These are phyloP conservation scores for Eucalyptus rudis DNA, from an alignment of 345 rosid species.

Conservation along the genomic window DNA sequence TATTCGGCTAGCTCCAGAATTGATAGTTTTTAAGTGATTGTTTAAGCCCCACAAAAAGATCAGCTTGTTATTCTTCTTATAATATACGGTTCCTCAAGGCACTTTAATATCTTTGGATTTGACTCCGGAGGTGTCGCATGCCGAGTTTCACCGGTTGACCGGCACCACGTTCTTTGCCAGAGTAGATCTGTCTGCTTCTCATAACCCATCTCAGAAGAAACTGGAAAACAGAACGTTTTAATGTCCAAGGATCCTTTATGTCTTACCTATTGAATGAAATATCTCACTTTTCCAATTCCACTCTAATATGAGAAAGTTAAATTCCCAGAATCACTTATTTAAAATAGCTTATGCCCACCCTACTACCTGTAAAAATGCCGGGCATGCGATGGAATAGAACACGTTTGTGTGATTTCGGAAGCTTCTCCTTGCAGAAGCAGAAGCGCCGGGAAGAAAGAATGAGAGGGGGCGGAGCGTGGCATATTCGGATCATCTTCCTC, in stretches of 20 bases:
- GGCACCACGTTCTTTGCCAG: not conserved
- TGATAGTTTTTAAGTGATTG: not conserved
- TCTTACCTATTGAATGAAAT: not conserved
- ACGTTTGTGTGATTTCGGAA: not conserved
- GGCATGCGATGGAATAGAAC: not conserved
- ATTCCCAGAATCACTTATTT: not conserved
- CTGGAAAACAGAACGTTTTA: not conserved
- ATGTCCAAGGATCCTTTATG: not conserved
- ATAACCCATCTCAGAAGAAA: not conserved
- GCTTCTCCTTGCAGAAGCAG: conserved; percentile 13
- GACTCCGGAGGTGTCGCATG: not conserved
- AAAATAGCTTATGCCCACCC: not conserved
- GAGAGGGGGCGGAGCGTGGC: not conserved
- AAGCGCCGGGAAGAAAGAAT: conserved; percentile 2
- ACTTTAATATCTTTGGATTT: not conserved
- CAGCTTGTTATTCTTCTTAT: not conserved
- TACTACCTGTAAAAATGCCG: not conserved
- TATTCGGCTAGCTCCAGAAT: not conserved
- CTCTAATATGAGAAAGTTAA: not conserved
- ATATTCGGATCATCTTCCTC: not conserved
- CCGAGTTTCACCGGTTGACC: not conserved
- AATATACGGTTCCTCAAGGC: not conserved
- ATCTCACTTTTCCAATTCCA: not conserved
- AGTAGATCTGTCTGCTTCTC: not conserved
- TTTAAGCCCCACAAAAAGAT: not conserved